Evolutionary conservation across 345 rosid species (phyloP).

Genomic region (Schrenkiella parvula): DNA sequence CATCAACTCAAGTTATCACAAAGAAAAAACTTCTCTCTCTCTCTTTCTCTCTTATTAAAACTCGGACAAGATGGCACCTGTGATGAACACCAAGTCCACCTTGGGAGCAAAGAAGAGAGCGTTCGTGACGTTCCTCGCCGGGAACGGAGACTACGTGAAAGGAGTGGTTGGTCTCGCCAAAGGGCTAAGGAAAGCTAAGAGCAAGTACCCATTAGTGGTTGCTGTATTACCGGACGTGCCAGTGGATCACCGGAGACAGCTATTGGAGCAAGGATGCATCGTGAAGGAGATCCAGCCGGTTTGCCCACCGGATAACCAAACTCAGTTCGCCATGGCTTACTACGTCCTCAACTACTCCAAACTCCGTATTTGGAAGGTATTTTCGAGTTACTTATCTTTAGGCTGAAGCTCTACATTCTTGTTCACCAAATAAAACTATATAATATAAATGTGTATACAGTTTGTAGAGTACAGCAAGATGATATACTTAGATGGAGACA

Average conservation of each 20-base stretch:
- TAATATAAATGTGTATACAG: slow-evolving; percentile 32
- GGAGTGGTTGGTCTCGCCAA: slow-evolving; percentile 77
- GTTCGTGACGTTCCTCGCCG: slow-evolving; percentile 64
- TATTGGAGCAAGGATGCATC: slow-evolving; percentile 53
- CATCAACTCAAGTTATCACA: slow-evolving; percentile 1
- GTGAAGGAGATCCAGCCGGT: slow-evolving; percentile 54
- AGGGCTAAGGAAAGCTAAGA: slow-evolving; percentile 51
- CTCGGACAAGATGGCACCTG: slow-evolving; percentile 33
- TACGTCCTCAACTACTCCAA: slow-evolving; percentile 79
- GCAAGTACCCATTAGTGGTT: slow-evolving; percentile 60
- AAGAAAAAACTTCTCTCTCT: background rate
- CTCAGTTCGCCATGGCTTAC: slow-evolving; percentile 71
- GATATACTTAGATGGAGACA: slow-evolving; percentile 72
- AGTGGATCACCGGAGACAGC: slow-evolving; percentile 48
- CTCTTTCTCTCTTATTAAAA: background rate
- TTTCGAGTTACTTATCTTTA: background rate
- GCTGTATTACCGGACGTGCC: slow-evolving; percentile 70
- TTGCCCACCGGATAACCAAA: slow-evolving; percentile 61
- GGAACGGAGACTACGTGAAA: slow-evolving; percentile 61
- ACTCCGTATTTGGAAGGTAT: slow-evolving; percentile 76
- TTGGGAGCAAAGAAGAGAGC: slow-evolving; percentile 28
- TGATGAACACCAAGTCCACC: slow-evolving; percentile 19
- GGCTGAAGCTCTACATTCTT: background rate
- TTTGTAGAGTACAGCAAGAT: slow-evolving; percentile 63
- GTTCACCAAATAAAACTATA: background rate